phyloP scores from a whole-genome alignment of 2,329 filamentous ascomycete species.

The Aspergillus niger region DNA sequence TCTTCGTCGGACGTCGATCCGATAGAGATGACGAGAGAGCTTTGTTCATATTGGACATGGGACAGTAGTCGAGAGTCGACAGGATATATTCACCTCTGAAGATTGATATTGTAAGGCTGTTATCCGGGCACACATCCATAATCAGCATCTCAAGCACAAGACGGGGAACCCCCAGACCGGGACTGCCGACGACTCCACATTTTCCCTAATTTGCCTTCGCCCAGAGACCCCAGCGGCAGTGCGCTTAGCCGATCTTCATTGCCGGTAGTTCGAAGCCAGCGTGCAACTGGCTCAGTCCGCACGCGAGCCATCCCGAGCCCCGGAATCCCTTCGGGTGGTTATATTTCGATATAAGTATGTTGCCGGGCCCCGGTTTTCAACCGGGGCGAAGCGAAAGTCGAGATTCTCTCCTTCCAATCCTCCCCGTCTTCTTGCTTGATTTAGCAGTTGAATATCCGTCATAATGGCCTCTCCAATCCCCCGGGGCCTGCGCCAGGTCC shows the following conservation, averaged over 20 bases:
- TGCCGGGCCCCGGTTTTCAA: conserved; percentile 3
- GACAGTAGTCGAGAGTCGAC: neutral
- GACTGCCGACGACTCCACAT: conserved; percentile 9
- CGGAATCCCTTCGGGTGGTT: conserved; percentile 45
- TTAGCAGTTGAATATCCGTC: neutral
- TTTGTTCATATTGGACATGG: neutral
- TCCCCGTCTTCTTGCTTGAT: neutral
- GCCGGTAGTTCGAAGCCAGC: conserved; percentile 31
- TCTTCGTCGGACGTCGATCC: neutral
- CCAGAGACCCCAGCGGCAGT: conserved; percentile 29
- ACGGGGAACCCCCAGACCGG: neutral
- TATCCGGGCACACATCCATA: neutral
- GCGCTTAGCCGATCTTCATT: conserved; percentile 41
- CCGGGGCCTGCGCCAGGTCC: conserved; percentile 72
- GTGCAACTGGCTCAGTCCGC: conserved; percentile 23
- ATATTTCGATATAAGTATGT: conserved; percentile 30
- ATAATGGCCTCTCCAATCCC: conserved; percentile 54
- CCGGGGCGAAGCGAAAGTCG: neutral
- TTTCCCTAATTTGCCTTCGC: conserved; percentile 27
- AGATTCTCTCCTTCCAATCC: neutral
- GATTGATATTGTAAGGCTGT: neutral
- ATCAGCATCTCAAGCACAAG: neutral
- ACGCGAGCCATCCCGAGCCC: conserved; percentile 29
- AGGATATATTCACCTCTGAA: neutral
- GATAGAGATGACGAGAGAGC: neutral